Conservation (phyloP, 768 basidiomycete species). For the Amanita fuliginea region DNA sequence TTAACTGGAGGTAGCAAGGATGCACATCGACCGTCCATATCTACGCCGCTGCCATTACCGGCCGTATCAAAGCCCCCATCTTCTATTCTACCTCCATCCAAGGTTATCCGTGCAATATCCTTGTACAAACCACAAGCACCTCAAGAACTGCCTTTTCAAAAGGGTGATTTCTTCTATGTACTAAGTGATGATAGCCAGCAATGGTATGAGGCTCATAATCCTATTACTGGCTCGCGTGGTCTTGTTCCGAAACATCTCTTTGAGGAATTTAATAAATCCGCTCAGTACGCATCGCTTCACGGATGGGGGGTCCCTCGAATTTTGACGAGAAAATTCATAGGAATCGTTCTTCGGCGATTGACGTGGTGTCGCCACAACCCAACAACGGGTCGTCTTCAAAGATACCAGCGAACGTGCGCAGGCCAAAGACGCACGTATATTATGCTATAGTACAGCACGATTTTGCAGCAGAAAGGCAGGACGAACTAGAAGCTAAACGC, state of each 20-base stretch:
- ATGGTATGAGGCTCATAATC: slow-evolving; percentile 96
- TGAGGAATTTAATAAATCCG: slow-evolving; percentile 79
- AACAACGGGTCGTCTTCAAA: slow-evolving; percentile 7
- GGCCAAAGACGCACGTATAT: slow-evolving; percentile 51
- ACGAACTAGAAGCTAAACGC: slow-evolving; percentile 90
- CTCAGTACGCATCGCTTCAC: slow-evolving; percentile 33
- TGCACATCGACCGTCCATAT: slow-evolving; percentile 49
- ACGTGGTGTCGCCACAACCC: slow-evolving; percentile 7
- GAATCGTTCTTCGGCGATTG: slow-evolving; percentile 31
- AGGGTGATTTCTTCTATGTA: slow-evolving; percentile 98
- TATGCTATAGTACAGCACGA: slow-evolving; percentile 96
- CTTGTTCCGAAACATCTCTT: slow-evolving; percentile 82
- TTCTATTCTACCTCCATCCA: slow-evolving; percentile 78
- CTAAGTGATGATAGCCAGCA: slow-evolving; percentile 54
- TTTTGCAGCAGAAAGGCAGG: slow-evolving; percentile 88
- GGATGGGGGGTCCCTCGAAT: background rate
- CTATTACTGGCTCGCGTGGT: slow-evolving; percentile 81
- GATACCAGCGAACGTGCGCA: slow-evolving; percentile 13
- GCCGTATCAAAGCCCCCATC: slow-evolving; percentile 59
- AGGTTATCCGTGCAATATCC: slow-evolving; percentile 82
- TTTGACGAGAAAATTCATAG: slow-evolving; percentile 14
- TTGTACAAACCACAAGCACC: slow-evolving; percentile 60
- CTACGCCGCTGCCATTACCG: slow-evolving; percentile 57
- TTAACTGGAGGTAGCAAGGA: slow-evolving; percentile 50
- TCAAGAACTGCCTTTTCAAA: slow-evolving; percentile 79